Evolutionary conservation across 1,139 yeast species (phyloP), one percentile per base, ranked within the genome.

Genomic region (Arxiozyma heterogenica): DNA sequence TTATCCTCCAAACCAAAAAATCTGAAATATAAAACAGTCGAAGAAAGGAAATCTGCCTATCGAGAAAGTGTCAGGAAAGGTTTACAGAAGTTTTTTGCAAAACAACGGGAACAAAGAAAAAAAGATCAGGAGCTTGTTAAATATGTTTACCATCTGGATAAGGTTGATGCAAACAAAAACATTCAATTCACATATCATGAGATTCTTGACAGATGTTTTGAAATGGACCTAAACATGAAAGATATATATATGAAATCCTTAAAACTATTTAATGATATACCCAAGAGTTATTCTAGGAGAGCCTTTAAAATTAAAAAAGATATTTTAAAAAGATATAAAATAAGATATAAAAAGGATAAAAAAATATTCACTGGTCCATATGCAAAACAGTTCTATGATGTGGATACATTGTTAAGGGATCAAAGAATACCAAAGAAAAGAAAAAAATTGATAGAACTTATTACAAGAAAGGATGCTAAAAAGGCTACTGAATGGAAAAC

Each of bases 191-290:
- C 58, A 27, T 66, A 62, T 51, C 64, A 62, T 47, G 71, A 67
- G 52, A 57, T 68, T 18, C 59, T 67, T 6, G 55, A 57, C 21
- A 57, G 64, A 44, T 69, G 66, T n/a, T 64, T 65, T 51, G 65
- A 64, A 51, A 64, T 64, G 65, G 62, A 64, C 22, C 63, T 61
- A 47, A 64, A 66, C 46, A 65, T 65, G 64, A 57, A 56, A 30
- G 62, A 63, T 22, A 59, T 66, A 7, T 66, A 65, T 51, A 58
- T 66, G 63, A 66, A 66, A 59, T 62, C 67, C 0, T 51, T 66
- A 21, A 66, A 64, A 50, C 56, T 67, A 23, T 67, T 53, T 50
- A 60, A 66, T 50, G 70, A 66, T 53, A 59, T 66, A 9, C 70
- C 70, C 1, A 53, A 53, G 12, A 56, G 54, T 15, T 57, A 61